Conservation (phyloP, 495 filamentous ascomycete genomes). For the Hypoxylon fuscum region DNA sequence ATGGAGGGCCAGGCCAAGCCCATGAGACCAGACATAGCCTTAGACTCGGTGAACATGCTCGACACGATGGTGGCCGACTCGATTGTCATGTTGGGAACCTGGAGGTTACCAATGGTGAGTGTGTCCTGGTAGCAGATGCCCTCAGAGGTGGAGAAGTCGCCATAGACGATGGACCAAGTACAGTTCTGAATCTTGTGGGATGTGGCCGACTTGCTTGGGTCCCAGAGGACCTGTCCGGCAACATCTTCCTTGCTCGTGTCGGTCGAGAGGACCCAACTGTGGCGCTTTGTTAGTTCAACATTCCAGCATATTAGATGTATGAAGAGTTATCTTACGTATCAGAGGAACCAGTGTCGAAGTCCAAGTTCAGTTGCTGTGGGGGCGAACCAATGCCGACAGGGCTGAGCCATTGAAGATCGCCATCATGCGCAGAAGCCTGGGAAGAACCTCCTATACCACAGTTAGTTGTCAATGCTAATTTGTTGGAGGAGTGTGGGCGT, state of each 20-base stretch:
- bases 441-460: slow-evolving; percentile 25
- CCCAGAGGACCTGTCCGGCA: slow-evolving; percentile 58
- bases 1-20: slow-evolving; percentile 49
- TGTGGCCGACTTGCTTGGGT: slow-evolving; percentile 68
- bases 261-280: slow-evolving; percentile 69
- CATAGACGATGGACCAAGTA: slow-evolving; percentile 75
- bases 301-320: neutral
- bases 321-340: slow-evolving; percentile 70
- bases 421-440: slow-evolving; percentile 33
- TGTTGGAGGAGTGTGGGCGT: neutral
- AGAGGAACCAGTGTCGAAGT: slow-evolving; percentile 79
- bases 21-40: slow-evolving; percentile 48
- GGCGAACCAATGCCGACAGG: slow-evolving; percentile 74
- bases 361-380: slow-evolving; percentile 68
- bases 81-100: slow-evolving; percentile 67
- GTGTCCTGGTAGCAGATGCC: slow-evolving; percentile 53
- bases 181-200: slow-evolving; percentile 59
- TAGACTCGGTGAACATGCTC: slow-evolving; percentile 36
- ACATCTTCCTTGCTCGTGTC: slow-evolving; percentile 55
- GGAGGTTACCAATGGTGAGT: slow-evolving; percentile 53
- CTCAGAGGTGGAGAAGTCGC: slow-evolving; percentile 57
- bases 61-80: slow-evolving; percentile 49
- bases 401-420: slow-evolving; percentile 71
- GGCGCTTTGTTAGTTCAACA: slow-evolving; percentile 27
- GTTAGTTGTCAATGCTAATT: slow-evolving; percentile 7